phyloP scores from a whole-genome alignment of 352 stramenopile species.

The Globisporangium emineosum region DNA sequence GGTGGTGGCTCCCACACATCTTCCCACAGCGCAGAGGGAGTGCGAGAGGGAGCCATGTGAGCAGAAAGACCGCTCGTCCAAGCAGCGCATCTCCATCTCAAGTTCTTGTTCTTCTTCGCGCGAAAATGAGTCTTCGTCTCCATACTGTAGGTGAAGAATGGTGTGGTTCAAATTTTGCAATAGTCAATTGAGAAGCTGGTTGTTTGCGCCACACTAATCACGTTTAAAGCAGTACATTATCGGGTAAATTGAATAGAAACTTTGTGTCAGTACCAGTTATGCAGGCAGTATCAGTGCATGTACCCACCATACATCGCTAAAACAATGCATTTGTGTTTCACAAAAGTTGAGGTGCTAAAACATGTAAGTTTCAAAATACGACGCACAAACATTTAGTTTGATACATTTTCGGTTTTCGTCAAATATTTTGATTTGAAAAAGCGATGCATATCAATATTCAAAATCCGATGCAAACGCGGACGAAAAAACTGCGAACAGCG shows the following conservation, averaged over 20 bases:
- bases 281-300: neutral
- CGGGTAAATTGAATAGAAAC: neutral
- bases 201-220: neutral
- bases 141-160: neutral
- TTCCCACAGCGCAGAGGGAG: neutral
- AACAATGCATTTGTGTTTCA: neutral
- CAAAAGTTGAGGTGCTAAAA: no score
- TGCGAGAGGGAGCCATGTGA: neutral
- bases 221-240: neutral
- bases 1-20: constrained; percentile 8
- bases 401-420: neutral
- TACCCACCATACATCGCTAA: neutral
- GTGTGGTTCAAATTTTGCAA: neutral
- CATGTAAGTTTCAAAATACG: neutral
- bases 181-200: neutral
- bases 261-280: neutral
- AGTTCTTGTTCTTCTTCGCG: constrained; percentile 3
- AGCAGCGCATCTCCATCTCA: neutral
- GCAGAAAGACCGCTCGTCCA: neutral
- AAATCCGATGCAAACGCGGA: neutral
- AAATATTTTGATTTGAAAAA: neutral
- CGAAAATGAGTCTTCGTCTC: neutral
- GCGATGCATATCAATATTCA: neutral
- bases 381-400: neutral
- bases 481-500: neutral